Percentiles rank a stretch among this genome's conserved stretches.
Conservation (phyloP, 2,329 filamentous ascomycete species). For the Fusarium sublunatum region DNA sequence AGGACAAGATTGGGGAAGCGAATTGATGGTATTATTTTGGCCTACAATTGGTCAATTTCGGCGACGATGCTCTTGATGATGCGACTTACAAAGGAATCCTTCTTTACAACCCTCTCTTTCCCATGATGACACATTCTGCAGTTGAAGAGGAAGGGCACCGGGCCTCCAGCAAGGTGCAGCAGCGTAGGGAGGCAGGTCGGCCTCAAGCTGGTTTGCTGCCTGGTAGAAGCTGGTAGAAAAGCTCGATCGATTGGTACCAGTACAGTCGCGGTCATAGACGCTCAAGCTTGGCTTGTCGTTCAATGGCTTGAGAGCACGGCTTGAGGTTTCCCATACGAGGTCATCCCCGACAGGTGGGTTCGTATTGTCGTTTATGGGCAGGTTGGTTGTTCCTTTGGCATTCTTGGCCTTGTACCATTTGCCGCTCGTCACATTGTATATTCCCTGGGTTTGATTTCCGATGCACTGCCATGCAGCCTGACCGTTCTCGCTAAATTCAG, state of each 20-base stretch:
- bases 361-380: slow-evolving; percentile 52
- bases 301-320: slow-evolving; percentile 44
- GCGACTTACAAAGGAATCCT: slow-evolving; percentile 57
- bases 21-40: slow-evolving; percentile 59
- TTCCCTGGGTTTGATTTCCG: slow-evolving; percentile 56
- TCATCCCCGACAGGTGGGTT: slow-evolving; percentile 50
- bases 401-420: slow-evolving; percentile 56
- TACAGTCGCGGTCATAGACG: slow-evolving; percentile 56
- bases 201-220: slow-evolving; percentile 42
- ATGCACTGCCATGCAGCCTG: slow-evolving; percentile 57
- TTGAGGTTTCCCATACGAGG: slow-evolving; percentile 46
- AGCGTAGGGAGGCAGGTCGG: slow-evolving; percentile 48
- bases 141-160: slow-evolving; percentile 54
- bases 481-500: slow-evolving; percentile 3
- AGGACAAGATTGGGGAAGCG: slow-evolving; percentile 58
- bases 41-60: slow-evolving; percentile 44
- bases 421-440: slow-evolving; percentile 52
- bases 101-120: slow-evolving; percentile 51
- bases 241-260: slow-evolving; percentile 53
- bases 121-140: slow-evolving; percentile 55
- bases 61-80: background rate
- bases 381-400: slow-evolving; percentile 35
- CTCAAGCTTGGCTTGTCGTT: slow-evolving; percentile 43
- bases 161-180: slow-evolving; percentile 56
- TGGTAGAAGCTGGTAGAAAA: slow-evolving; percentile 58